These are phyloP conservation scores for Plasmodium gonderi DNA, from an alignment of 169 alveolate genomes.

Conservation along the genomic window DNA sequence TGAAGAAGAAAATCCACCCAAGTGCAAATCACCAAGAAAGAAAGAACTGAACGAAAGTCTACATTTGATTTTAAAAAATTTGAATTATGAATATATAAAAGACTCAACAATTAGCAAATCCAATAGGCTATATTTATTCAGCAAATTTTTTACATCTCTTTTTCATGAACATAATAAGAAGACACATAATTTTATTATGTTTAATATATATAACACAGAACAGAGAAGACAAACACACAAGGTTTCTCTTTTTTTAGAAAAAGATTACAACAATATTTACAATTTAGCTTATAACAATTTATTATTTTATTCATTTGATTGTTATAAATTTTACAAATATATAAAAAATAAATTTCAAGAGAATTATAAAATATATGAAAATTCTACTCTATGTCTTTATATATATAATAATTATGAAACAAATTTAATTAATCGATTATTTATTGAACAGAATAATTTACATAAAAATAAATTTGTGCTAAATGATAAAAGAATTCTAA, in stretches of 20 bases:
- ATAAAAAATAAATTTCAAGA: constrained; percentile 33
- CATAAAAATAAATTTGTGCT: background rate
- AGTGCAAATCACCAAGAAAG: background rate
- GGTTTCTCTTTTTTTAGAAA: constrained; percentile 42
- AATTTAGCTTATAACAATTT: constrained; percentile 38
- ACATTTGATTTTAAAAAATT: constrained; percentile 20
- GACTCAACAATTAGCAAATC: constrained; percentile 57
- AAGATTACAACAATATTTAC: constrained; percentile 35
- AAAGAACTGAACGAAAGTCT: constrained; percentile 4
- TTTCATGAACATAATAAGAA: constrained; percentile 32
- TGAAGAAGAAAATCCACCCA: background rate
- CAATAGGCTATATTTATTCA: constrained; percentile 52
- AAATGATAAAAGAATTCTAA: constrained; percentile 50
- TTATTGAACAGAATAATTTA: constrained; percentile 38
- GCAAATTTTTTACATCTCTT: constrained; percentile 56
- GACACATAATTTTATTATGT: constrained; percentile 67
- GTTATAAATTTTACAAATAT: constrained; percentile 34
- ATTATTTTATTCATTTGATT: constrained; percentile 55
- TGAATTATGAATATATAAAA: constrained; percentile 43
- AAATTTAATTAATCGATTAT: constrained; percentile 33
- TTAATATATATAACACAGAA: constrained; percentile 52
- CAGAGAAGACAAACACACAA: constrained; percentile 69
- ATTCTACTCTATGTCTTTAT: constrained; percentile 56
- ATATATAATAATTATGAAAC: constrained; percentile 49
- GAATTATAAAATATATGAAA: constrained; percentile 58